Evolutionary conservation across 2,329 filamentous ascomycete species (phyloP), one percentile per base, ranked within the genome.

Genomic region (Fusarium lyarnte): DNA sequence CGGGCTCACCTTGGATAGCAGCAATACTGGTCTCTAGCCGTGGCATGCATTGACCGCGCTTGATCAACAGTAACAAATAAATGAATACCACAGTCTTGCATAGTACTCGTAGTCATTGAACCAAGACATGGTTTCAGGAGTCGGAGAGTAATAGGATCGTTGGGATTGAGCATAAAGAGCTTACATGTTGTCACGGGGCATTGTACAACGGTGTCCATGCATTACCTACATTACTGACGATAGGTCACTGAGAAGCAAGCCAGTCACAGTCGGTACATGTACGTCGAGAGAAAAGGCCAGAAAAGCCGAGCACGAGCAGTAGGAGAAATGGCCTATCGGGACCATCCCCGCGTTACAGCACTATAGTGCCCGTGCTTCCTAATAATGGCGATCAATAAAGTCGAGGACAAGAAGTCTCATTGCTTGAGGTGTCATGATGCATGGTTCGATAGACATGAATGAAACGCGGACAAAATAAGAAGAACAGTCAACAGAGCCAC

Each of bases 261-360:
- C 59, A 55, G 55, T 25, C 42, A 54, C 53, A 65, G 57, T 39
- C 23, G 19, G 33, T 53, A 39, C 33, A 49, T 66, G 63, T 57
- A 51, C 38, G 55, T 72, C 58, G 57, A 72, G 66, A 51, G 58
- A 67, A 72, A 64, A 33, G n/a, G 38, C 41, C 38, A 63, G 60
- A 52, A 29, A 45, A 51, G 21, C 47, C 60, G 60, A 53, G 61
- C 33, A 60, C 58, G 63, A 53, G 61, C 33, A 60, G 43, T 8
- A 27, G 45, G 38, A 43, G 47, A 41, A 41, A 64, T 52, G 42
- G 51, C 75, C 74, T 74, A 77, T 77, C 64, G 75, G 75, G 68
- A 73, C 46, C 58, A 69, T 65, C 69, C 73, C 75, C 75, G 72
- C 39, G 45, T 25, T 43, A 57, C 49, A 25, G 27, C 19, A 49